A percentile compares a stretch with the other conserved stretches of the same genome.
Conservation (phyloP, 306 rosid species). For the Quercus mongolica region DNA sequence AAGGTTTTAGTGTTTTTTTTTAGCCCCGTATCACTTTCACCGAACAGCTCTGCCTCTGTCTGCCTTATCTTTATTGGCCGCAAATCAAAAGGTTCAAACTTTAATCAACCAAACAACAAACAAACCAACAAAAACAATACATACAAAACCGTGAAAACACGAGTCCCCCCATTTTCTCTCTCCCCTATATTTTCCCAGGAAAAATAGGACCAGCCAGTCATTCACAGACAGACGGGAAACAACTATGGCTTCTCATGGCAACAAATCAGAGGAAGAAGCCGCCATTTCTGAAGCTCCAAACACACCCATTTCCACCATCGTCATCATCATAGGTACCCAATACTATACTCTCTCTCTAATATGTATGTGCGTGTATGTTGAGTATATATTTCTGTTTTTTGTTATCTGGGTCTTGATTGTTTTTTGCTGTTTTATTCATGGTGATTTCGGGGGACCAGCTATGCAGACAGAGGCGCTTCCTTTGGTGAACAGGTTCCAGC, state of each 20-base stretch:
- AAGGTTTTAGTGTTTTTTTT: too few relatives aligned
- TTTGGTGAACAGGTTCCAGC: slow-evolving; percentile 64
- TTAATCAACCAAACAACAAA: not conserved
- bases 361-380: not conserved
- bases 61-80: not conserved
- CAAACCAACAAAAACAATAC: not conserved
- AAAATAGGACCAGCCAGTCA: not conserved
- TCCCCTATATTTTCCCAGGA: not conserved
- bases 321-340: slow-evolving; percentile 60
- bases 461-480: slow-evolving; percentile 98
- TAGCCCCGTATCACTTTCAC: too few relatives aligned
- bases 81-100: too few relatives aligned
- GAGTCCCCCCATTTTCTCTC: not conserved
- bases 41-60: not conserved
- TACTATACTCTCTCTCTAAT: not conserved
- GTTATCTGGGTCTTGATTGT: not conserved
- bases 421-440: slow-evolving; percentile 1
- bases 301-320: slow-evolving; percentile 57
- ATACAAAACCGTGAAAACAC: not conserved
- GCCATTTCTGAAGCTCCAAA: slow-evolving; percentile 33
- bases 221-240: not conserved
- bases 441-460: slow-evolving; percentile 44
- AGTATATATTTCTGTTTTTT: not conserved
- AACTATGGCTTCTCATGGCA: slow-evolving; percentile 42
- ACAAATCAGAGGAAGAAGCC: slow-evolving; percentile 43